Base-by-base conservation (phyloP, 352 stramenopile genomes). In the Aphanomyces astaci region DNA sequence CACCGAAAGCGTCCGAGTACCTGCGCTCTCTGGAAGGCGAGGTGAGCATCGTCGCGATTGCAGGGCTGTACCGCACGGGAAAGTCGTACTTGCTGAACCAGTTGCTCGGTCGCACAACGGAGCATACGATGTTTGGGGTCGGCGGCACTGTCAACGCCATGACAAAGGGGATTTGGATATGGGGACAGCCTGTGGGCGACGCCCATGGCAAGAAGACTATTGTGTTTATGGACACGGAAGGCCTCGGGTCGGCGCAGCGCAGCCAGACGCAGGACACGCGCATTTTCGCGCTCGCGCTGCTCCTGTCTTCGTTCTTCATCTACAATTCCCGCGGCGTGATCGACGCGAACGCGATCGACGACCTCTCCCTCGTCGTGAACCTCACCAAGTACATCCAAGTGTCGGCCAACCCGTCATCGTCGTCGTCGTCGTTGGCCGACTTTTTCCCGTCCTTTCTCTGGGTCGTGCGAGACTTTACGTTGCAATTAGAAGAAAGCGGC, bases 81-180 rank as follows among this genome's bases (percentile, higher is more conserved):
- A 97, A 97, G 75, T 94, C 82, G 22, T 96, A 93, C 69, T 71
- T 97, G 70, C 80, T 97, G 33, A 97, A 97, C 71, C 56, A 65
- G 27, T 56, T 92, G 70, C 71, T 96, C 36, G 81, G 89, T 4
- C 56, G 52, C 78, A 76, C 53, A 28, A 72, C 32, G 46, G 71
- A 19, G 66, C 57, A 19, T 4, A 46, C 25, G 68, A 28, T 64
- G 77, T 97, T 97, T 66, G 75, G 78, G 0, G 88, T 97, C 15
- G 89, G 88, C 17, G 84, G 69, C 22, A 96, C 88, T 0, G 81
- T 95, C 0, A 94, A 96, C 48, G 88, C 87, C 1, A 96, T 89
- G 66, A 97, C 89, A 13, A 94, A 96, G 64, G 89, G 89, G 57
- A 96, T 97, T 64, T 97, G 89, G 88, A 91, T 97, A 75, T 96